phyloP scores from a whole-genome alignment of 441 rosid species.

The Erodium moschatum region DNA sequence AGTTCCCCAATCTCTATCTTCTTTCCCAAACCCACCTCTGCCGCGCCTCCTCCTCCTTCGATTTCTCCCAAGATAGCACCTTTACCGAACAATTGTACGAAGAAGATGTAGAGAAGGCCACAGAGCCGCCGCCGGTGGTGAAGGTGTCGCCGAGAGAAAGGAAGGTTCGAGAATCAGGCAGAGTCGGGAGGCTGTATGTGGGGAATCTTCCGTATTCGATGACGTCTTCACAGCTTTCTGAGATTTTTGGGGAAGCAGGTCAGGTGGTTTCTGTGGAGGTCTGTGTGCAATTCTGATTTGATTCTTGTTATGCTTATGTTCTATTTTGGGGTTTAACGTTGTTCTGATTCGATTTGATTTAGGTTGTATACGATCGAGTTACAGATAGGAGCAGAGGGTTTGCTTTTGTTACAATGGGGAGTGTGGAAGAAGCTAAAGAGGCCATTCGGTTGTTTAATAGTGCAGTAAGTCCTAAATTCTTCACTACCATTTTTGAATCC shows the following conservation, averaged over 20 bases:
- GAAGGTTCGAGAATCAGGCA: conserved; percentile 23
- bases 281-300: conserved; percentile 8
- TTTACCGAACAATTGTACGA: conserved; percentile 19
- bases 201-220: conserved; percentile 73
- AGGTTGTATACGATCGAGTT: conserved; percentile 74
- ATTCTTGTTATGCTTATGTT: conserved; percentile 4
- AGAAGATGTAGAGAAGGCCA: conserved; percentile 9
- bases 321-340: background rate
- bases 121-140: conserved; percentile 18
- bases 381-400: conserved; percentile 96
- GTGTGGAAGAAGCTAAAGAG: conserved; percentile 64
- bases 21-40: conserved; percentile 22
- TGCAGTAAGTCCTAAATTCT: conserved; percentile 44
- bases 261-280: conserved; percentile 65
- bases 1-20: conserved; percentile 17
- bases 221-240: conserved; percentile 53
- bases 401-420: conserved; percentile 74
- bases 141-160: conserved; percentile 12
- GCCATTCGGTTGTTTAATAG: conserved; percentile 72
- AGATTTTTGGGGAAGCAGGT: conserved; percentile 67
- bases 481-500: background rate
- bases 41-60: conserved; percentile 34
- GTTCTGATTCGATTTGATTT: background rate
- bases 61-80: conserved; percentile 22
- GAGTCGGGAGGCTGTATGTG: conserved; percentile 60